Percentiles rank a stretch among this genome's conserved stretches.
Conservation (phyloP, 768 basidiomycete genomes). For the Mycena filopes region DNA sequence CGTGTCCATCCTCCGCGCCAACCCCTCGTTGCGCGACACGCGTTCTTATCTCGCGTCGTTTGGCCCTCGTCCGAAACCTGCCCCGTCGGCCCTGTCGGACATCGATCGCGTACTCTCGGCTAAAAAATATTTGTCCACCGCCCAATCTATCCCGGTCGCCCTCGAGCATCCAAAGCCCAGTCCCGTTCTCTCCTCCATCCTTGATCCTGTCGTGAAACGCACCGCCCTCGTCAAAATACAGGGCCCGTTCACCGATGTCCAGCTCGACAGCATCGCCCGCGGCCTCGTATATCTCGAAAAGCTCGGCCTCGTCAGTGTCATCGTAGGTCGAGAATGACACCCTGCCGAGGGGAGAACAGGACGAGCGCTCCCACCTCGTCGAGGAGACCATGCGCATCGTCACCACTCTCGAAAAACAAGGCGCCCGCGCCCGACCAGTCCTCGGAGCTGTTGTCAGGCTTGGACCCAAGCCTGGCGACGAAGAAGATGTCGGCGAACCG, state of each 20-base stretch:
- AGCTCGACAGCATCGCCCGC: conserved; percentile 92
- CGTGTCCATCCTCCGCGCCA: conserved; percentile 91
- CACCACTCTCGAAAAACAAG: conserved; percentile 82
- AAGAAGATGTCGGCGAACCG: conserved; percentile 39
- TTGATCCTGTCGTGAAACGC: conserved; percentile 85
- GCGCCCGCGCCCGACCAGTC: conserved; percentile 88
- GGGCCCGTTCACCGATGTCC: conserved; percentile 92
- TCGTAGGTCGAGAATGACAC: conserved; percentile 93
- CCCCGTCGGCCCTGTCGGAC: conserved; percentile 37
- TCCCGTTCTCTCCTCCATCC: conserved; percentile 74
- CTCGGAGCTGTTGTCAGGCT: conserved; percentile 87
- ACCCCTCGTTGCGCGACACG: conserved; percentile 91
- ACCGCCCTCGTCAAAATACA: conserved; percentile 97
- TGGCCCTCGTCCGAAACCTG: conserved; percentile 67
- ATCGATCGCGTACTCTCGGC: conserved; percentile 40
- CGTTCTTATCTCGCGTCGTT: conserved; percentile 93
- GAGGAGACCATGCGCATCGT: conserved; percentile 91
- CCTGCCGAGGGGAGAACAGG: conserved; percentile 71
- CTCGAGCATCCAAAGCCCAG: conserved; percentile 54
- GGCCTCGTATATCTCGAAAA: conserved; percentile 97
- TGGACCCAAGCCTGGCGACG: conserved; percentile 74
- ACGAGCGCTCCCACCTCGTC: conserved; percentile 71
- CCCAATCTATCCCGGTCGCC: conserved; percentile 49
- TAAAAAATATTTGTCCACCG: conserved; percentile 38
- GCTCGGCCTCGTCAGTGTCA: conserved; percentile 93